Base-by-base conservation (phyloP, 2,329 filamentous ascomycete species). In the Colletotrichum nymphaeae region DNA sequence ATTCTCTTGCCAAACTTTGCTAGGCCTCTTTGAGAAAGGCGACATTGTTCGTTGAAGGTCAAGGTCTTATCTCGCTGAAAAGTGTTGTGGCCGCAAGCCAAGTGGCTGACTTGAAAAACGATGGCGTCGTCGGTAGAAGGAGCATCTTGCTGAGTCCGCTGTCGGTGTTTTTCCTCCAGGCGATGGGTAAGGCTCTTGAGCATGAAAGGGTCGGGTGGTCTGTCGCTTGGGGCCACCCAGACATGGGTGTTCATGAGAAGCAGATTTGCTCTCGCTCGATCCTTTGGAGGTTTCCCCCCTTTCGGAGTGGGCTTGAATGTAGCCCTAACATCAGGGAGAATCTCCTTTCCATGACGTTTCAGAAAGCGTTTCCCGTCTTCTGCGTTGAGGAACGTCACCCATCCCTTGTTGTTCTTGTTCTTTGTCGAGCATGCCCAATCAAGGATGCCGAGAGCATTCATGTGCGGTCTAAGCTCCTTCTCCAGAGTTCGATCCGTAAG, bases 41-140 rank as follows among this genome's bases (percentile, higher is more conserved):
- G 79, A 72, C 78, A 78, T 70, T 86, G 89, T 78, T 84, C 76
- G 3, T 85, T 78, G 72, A 88, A 91, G 0, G 80, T 79, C 7
- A 90, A 79, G 24, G 5, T 76, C 74, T 78, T 76, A 5, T 57
- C 30, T 0, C 78, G 66, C 2, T 77, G 63, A 64, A 87, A 90
- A 8, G 84, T 78, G 74, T 87, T 87, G 57, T 87, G 84, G 2
- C 89, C 89, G 67, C 87, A 89, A 8, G 81, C 82, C 63, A 42
- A 42, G 76, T 32, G 24, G 22, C 8, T 67, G 66, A 79, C 49
- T 5, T 14, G n/a, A 53, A 80, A 78, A 0, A 62, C 53, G 24
- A 76, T 74, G 3, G 60, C 79, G 7, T 78, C 76, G 5, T 75
- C 32, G 75, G 76, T 59, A 56, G 77, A 7, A 16, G 32, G 32